Evolutionary conservation across 1,284 basidiomycete species (phyloP).

Genomic region (Austroboletus niveus): DNA sequence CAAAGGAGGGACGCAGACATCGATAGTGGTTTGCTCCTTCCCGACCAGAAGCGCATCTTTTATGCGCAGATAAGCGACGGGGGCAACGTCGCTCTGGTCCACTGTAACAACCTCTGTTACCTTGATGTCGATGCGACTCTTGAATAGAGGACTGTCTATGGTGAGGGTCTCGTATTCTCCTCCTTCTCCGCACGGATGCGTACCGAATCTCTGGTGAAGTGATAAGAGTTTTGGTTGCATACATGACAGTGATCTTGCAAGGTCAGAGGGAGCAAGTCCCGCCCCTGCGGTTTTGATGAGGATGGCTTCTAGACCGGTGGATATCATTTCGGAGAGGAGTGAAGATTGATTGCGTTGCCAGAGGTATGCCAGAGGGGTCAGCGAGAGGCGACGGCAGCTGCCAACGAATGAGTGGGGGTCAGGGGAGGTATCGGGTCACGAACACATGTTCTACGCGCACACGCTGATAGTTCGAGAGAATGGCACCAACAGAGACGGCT

Average conservation of each 20-base stretch:
- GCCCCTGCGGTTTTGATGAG: constrained; percentile 98
- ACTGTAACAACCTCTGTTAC: constrained; percentile 73
- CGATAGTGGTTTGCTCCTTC: constrained; percentile 13
- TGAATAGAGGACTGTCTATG: constrained; percentile 89
- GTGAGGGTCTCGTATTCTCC: constrained; percentile 98
- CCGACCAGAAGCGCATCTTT: constrained; percentile 47
- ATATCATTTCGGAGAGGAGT: constrained; percentile 86
- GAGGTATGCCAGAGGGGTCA: constrained; percentile 85
- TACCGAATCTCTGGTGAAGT: constrained; percentile 84
- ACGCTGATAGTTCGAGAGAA: constrained; percentile 96
- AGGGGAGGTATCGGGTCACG: constrained; percentile 26
- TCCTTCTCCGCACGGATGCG: constrained; percentile 96
- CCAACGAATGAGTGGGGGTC: constrained; percentile 10
- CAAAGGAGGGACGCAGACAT: constrained; percentile 46
- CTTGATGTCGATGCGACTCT: constrained; percentile 68
- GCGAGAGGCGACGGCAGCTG: constrained; percentile 78
- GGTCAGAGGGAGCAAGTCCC: constrained; percentile 76
- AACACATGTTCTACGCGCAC: constrained; percentile 97
- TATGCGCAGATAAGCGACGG: constrained; percentile 86
- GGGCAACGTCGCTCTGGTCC: constrained; percentile 73
- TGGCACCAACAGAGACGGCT: constrained; percentile 93
- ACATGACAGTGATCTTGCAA: constrained; percentile 75
- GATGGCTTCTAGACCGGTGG: constrained; percentile 76
- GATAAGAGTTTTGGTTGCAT: constrained; percentile 75
- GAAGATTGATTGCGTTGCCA: constrained; percentile 92